Evolutionary conservation across 2,329 filamentous ascomycete genomes (phyloP).

Genomic region (Thielaviopsis euricoi): DNA sequence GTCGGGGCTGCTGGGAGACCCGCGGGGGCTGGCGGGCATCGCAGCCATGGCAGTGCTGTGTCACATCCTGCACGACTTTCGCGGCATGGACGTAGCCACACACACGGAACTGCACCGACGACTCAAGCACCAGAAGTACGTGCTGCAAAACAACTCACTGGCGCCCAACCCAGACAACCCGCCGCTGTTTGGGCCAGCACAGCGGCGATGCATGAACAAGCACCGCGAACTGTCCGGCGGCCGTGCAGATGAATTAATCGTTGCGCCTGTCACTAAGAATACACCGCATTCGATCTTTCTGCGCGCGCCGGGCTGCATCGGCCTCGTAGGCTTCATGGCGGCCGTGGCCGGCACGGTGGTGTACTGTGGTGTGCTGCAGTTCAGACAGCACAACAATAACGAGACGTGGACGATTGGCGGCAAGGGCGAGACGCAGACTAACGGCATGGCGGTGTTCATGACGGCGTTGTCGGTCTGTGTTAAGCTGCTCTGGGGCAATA

Average conservation of each 20-base stretch:
- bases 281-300: constrained; percentile 57
- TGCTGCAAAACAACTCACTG: constrained; percentile 52
- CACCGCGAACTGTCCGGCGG: no score
- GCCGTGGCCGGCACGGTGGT: constrained; percentile 40
- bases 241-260: no score
- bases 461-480: constrained; percentile 49
- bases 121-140: constrained; percentile 50
- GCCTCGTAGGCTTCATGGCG: constrained; percentile 41
- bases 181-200: no score
- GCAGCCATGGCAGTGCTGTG: constrained; percentile 60
- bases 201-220: no score
- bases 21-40: constrained; percentile 56
- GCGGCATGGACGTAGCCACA: constrained; percentile 50
- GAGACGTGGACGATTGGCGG: no score
- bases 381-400: no score
- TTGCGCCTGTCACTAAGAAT: constrained; percentile 28
- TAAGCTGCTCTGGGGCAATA: constrained; percentile 50
- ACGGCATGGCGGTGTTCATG: constrained; percentile 49
- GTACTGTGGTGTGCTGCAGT: no score
- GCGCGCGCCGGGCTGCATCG: constrained; percentile 39
- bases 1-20: constrained; percentile 50
- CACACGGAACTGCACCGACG: constrained; percentile 51
- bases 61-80: constrained; percentile 60
- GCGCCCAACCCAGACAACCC: constrained; percentile 42
- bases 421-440: constrained; percentile 39